Base-by-base conservation (phyloP, 495 filamentous ascomycete genomes). In the Hamigera avellanea region DNA sequence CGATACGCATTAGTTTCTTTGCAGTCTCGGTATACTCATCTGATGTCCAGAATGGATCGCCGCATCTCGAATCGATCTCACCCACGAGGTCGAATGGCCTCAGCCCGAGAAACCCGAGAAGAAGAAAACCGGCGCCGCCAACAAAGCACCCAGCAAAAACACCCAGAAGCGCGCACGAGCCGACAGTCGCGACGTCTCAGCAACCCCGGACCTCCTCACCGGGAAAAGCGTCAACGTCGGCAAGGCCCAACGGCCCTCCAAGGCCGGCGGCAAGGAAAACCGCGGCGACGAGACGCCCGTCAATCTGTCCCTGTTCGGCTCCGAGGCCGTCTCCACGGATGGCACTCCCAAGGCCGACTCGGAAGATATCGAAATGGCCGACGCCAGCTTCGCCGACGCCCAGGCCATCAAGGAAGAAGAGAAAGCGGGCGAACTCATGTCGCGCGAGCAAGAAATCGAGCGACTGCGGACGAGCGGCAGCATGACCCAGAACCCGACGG, bases 401-500 rank as follows among this genome's bases (percentile, higher is more conserved):
- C 68, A 74, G 48, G 64, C 66, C 8, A 28, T 41, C 8, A 53
- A 50, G 26, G 46, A 49, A 17, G 50, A 52, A n/a, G 64, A 66
- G 14, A 62, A 66, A 2, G 49, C 59, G 3, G 53, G 57, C 8
- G 62, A 63, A 3, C 53, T 60, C 32, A 94, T 87, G 48, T 81
- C 77, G 5, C 78, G 86, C 19, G 85, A 94, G 59, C 84, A 94
- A 46, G 91, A 98, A 50, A 94, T 95, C 40, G 89, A 95, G 53
- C 88, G 91, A 46, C 72, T 98, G 2, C 82, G 91, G 27, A 94
- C 86, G 6, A 79, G 78, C 27, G 91, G 91, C 32, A 93, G 85
- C 49, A 96, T 98, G 91, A 95, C 93, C 13, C 93, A 98, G 52
- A 95, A 95, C 46, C 91, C 91, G 29, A 85, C 93, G 14, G 93